Base-by-base conservation (phyloP, 257 asterid genomes). In the Solanum rostratum region DNA sequence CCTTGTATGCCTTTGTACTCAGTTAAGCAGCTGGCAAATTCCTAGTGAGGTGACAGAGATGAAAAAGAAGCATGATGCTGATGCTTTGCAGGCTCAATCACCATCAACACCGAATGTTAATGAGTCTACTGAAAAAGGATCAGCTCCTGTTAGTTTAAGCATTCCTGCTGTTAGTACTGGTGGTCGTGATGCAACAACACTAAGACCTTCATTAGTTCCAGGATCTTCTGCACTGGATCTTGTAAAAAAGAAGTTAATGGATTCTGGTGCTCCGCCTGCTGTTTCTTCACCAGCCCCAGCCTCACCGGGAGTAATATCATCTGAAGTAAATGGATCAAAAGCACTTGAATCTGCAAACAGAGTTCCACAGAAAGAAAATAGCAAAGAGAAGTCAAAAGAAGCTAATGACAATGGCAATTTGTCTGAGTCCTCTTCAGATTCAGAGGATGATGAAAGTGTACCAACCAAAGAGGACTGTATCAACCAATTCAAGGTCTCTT, bases 21-120 rank as follows among this genome's bases (percentile, higher is more conserved):
- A 97, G 99, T 86, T 90, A 86, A 97, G 98, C 89, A 94, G 99
- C 93, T 97, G 99, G 99, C 98, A 97, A 90, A 87, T 97, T 88
- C 99, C 99, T 63, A 86, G 55, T 85, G 98, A 97, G 88, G 91
- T 97, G 85, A 88, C 89, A 20, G 98, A 97, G 90, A 85, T 89
- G 88, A 91, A 94, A 88, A 92, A 88, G 92, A 91, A 92, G 94
- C 94, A 93, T 70, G 96, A 94, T 29, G 88, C 92, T 85, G 94
- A 92, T 92, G 86, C 89, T 79, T 89, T 89, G 84, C 89, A 88
- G 89, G 92, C 91, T 78, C 94, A 91, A 83, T 86, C 91, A 82
- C 84, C 84, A 81, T 81, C 92, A 54, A 92, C 88, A 78, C 49
- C 88, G 84, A 89, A 84, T 87, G 83, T 88, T 74, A 88, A 89